Evolutionary conservation across 179 eudicot genomes (phyloP), one percentile per base, ranked within the genome.

Genomic region (Heliamphora pulchella): DNA sequence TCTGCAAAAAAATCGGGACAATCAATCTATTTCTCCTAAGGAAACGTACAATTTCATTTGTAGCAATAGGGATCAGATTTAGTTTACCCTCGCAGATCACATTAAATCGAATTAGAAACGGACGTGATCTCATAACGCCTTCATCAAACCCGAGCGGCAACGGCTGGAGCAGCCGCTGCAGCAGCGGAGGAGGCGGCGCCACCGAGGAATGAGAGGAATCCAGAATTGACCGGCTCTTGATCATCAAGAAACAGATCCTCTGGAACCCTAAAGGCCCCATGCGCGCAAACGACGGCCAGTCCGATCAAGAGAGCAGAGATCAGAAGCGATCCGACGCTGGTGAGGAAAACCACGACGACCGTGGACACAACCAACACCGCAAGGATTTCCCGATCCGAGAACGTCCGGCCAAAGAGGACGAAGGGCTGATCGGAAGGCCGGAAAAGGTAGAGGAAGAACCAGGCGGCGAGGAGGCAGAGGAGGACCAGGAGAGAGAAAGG

Each of bases 381-480:
- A 10, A 91, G 87, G 3, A 89, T 91, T 75, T 91, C 96, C 8
- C 81, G 59, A 3, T 91, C 90, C 17, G 96, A 84, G 81, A 84
- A 92, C 2, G 88, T 81, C 11, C 96, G 89, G 80, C 89, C 88
- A n/a, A 89, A 80, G 75, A 89, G 39, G 65, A 79, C 51, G 9
- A 92, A 78, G 0, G 92, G 93, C 1, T 84, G 91, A 80, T 92
- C 96, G n/a, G 91, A 83, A 77, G 90, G 85, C 51, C 91, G 91
- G 92, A 90, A 89, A 85, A 90, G 88, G 88, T 90, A 91, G 57
- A 89, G 89, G 85, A 91, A 91, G 74, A 84, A 77, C 96, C 96
- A 91, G 61, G 93, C 81, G 75, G 92, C 86, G 71, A 89, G 80
- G 79, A 91, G 90, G 65, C 77, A 83, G 57, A 83, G 71, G 78